These are phyloP conservation scores for Suhomyces terraborum DNA, from an alignment of 1,139 yeast genomes.

Conservation along the genomic window DNA sequence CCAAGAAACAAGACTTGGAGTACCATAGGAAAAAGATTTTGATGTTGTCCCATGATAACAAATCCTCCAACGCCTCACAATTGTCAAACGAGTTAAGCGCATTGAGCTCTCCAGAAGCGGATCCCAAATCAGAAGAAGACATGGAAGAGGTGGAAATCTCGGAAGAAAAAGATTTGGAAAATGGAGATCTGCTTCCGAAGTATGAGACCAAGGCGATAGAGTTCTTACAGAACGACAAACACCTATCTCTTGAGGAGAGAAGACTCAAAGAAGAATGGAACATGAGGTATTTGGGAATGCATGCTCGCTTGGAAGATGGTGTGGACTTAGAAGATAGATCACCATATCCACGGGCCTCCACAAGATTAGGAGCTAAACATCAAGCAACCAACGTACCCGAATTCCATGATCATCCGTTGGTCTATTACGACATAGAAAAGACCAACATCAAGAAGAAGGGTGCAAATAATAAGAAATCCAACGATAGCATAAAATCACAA, in stretches of 20 bases:
- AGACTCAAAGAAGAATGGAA: slow-evolving; percentile 72
- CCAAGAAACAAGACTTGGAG: slow-evolving; percentile 49
- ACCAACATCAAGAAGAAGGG: slow-evolving; percentile 21
- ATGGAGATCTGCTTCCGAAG: slow-evolving; percentile 40
- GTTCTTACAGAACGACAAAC: slow-evolving; percentile 49
- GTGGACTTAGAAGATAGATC: slow-evolving; percentile 73
- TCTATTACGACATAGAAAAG: slow-evolving; percentile 58
- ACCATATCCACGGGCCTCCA: slow-evolving; percentile 81
- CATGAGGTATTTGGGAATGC: slow-evolving; percentile 77
- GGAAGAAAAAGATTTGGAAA: slow-evolving; percentile 13
- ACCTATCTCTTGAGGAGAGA: slow-evolving; percentile 46
- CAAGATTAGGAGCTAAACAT: slow-evolving; percentile 72
- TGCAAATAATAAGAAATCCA: slow-evolving; percentile 13
- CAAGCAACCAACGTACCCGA: slow-evolving; percentile 71
- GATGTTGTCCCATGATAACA: slow-evolving; percentile 49
- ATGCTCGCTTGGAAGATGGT: slow-evolving; percentile 75
- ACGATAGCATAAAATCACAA: slow-evolving; percentile 18
- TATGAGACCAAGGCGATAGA: slow-evolving; percentile 63
- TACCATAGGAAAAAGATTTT: slow-evolving; percentile 37
- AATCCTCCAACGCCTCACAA: slow-evolving; percentile 42
- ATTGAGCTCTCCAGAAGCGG: slow-evolving; percentile 19
- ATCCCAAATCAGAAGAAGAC: slow-evolving; percentile 6
- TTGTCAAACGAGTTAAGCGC: slow-evolving; percentile 29
- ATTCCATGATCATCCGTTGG: slow-evolving; percentile 66
- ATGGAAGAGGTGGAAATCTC: slow-evolving; percentile 7